These are phyloP conservation scores for Miscanthus lutarioriparius DNA, from an alignment of 176 grass and related monocot species.

Conservation along the genomic window DNA sequence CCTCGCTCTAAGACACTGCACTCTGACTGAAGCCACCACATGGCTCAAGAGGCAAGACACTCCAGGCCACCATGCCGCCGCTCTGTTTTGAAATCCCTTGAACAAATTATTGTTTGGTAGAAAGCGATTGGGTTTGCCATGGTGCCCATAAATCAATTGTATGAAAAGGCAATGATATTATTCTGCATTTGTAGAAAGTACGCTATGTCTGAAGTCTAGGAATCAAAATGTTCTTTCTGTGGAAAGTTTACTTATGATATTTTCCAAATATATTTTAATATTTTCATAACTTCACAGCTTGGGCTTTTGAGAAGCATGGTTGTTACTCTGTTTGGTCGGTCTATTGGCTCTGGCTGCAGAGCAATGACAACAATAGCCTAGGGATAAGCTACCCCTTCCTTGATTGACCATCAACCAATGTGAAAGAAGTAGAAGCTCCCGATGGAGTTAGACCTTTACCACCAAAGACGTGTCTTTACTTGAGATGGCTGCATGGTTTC, in stretches of 20 bases:
- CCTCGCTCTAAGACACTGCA: not conserved
- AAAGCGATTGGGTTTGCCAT: not conserved
- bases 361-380: not conserved
- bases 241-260: not conserved
- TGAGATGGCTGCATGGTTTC: not conserved
- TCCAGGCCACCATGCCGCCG: not conserved
- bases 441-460: not conserved
- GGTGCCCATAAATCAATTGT: not conserved
- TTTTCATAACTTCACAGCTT: not conserved
- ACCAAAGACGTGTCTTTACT: not conserved
- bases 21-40: not conserved
- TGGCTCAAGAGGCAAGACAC: not conserved
- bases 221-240: constrained; percentile 2
- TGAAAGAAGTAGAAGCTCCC: not conserved
- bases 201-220: not conserved
- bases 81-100: not conserved
- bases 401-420: not conserved
- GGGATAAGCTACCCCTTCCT: not conserved
- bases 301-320: not conserved
- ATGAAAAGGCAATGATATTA: not conserved
- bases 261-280: not conserved
- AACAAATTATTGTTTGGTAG: not conserved
- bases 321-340: not conserved
- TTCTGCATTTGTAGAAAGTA: not conserved
- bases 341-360: not conserved